These are phyloP conservation scores for Alloteropsis angusta DNA, from an alignment of 202 grass and related monocot species.

Conservation along the genomic window DNA sequence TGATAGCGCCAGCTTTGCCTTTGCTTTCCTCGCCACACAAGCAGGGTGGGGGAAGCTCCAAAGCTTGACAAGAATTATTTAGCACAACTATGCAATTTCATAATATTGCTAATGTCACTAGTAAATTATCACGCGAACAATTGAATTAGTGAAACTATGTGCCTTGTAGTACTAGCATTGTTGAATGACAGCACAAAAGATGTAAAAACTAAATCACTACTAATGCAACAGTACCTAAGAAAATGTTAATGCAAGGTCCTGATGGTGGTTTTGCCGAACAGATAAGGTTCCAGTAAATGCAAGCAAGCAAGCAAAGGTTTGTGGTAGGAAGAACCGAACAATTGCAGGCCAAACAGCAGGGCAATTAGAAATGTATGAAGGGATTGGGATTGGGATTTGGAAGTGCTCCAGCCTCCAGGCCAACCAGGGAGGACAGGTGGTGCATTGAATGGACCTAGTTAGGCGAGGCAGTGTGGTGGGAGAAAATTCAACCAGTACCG, in stretches of 20 bases:
- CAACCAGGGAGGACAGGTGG: not conserved
- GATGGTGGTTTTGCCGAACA: not conserved
- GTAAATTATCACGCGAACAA: not conserved
- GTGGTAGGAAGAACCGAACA: not conserved
- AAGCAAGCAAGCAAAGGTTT: not conserved
- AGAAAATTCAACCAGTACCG: slow-evolving; percentile 3
- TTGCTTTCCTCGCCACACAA: slow-evolving; percentile 8
- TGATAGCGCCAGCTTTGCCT: not conserved
- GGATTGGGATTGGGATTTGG: not conserved
- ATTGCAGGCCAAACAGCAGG: not conserved
- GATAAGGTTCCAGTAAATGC: too few relatives aligned
- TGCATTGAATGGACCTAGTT: not conserved
- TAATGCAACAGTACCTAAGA: not conserved
- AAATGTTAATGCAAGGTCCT: not conserved
- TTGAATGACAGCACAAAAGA: not conserved
- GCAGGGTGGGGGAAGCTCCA: not conserved
- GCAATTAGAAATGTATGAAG: not conserved
- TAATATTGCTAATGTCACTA: not conserved
- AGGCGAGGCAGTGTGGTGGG: not conserved
- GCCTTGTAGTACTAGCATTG: not conserved
- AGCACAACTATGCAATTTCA: not conserved
- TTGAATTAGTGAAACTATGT: not conserved
- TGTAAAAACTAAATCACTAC: too few relatives aligned
- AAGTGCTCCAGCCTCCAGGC: too few relatives aligned
- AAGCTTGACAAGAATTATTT: slow-evolving; percentile 1